phyloP scores from a whole-genome alignment of 2,329 filamentous ascomycete species.

The Xylaria sp. region DNA sequence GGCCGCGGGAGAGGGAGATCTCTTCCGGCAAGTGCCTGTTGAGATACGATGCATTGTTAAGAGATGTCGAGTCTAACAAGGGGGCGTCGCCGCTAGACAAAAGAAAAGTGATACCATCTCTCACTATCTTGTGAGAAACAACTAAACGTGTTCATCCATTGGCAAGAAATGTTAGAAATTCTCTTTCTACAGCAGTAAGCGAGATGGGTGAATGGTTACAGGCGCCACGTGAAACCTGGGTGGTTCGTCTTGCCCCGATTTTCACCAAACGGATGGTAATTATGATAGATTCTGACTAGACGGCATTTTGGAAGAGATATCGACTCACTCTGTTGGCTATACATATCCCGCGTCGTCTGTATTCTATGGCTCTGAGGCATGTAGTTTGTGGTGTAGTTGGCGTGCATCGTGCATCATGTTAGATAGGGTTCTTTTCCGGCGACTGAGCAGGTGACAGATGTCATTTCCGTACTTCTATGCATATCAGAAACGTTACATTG shows the following conservation, averaged over 20 bases:
- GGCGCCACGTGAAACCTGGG: slow-evolving; percentile 6
- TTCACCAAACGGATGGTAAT: slow-evolving; percentile 18
- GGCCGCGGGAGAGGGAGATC: background rate
- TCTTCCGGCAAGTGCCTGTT: background rate
- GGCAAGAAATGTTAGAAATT: background rate
- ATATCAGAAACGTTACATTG: slow-evolving; percentile 25
- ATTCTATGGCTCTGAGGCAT: background rate
- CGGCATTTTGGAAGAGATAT: background rate
- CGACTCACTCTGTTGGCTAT: background rate
- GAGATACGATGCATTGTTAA: slow-evolving; percentile 3
- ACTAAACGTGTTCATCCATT: background rate
- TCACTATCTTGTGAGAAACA: background rate
- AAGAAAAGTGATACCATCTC: slow-evolving; percentile 19
- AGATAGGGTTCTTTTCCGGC: slow-evolving; percentile 5
- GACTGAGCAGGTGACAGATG: slow-evolving; percentile 17
- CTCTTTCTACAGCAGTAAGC: background rate
- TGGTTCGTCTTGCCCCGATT: slow-evolving; percentile 8
- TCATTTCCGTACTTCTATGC: slow-evolving; percentile 21
- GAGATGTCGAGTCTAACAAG: background rate
- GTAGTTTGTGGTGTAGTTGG: slow-evolving; percentile 9
- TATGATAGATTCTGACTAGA: background rate
- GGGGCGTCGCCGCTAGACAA: slow-evolving; percentile 11
- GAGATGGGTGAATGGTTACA: slow-evolving; percentile 9
- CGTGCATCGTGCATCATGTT: slow-evolving; percentile 13
- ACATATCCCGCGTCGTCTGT: background rate